phyloP scores from a whole-genome alignment of 2,329 filamentous ascomycete species.

The Monosporascus sp. region DNA sequence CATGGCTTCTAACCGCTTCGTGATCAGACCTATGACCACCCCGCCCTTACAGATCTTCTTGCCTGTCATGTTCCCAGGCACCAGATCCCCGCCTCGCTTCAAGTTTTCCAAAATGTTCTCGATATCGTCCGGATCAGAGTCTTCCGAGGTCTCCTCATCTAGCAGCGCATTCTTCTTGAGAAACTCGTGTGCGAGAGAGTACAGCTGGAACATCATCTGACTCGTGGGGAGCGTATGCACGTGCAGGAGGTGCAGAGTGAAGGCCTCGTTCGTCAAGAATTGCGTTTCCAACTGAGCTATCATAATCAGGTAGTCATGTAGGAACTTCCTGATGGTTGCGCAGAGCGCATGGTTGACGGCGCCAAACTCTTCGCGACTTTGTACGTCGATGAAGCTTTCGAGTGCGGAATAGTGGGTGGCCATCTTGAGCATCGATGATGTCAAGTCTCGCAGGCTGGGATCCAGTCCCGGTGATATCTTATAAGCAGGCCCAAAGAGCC shows the following conservation, averaged over 20 bases:
- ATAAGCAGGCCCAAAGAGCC: constrained; percentile 76
- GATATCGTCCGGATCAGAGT: constrained; percentile 74
- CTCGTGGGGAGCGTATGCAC: constrained; percentile 85
- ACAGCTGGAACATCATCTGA: constrained; percentile 88
- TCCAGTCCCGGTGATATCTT: constrained; percentile 78
- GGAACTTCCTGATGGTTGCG: constrained; percentile 83
- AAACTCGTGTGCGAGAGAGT: constrained; percentile 80
- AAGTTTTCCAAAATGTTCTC: constrained; percentile 91
- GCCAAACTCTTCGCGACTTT: constrained; percentile 88
- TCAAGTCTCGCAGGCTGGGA: constrained; percentile 83
- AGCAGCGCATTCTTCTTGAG: constrained; percentile 82
- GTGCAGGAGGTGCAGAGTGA: constrained; percentile 90
- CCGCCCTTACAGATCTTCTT: constrained; percentile 98
- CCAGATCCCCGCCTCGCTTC: constrained; percentile 77
- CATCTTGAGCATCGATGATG: constrained; percentile 84
- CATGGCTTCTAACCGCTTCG: constrained; percentile 78
- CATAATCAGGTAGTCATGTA: constrained; percentile 91
- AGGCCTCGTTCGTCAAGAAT: constrained; percentile 78
- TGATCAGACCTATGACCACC: constrained; percentile 83
- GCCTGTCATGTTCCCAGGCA: constrained; percentile 70
- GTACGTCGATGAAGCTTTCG: constrained; percentile 89
- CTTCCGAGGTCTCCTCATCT: constrained; percentile 70
- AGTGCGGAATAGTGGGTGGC: constrained; percentile 89
- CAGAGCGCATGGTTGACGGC: constrained; percentile 94
- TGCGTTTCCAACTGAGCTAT: constrained; percentile 92